phyloP scores from a whole-genome alignment of 2,329 filamentous ascomycete species.

The Xenoacremonium recifei region DNA sequence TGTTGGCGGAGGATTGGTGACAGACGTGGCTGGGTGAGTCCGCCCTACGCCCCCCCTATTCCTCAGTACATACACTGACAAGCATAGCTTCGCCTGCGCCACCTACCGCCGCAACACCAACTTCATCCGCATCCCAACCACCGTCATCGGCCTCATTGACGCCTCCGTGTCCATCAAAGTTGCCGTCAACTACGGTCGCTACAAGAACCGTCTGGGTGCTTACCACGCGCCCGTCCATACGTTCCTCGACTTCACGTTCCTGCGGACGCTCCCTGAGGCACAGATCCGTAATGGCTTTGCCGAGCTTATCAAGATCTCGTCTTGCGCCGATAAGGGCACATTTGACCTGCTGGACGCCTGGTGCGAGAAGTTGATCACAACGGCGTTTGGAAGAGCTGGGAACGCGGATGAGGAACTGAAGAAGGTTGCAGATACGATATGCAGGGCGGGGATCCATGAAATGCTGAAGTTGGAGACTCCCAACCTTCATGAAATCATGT shows the following conservation, averaged over 20 bases:
- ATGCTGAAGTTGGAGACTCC: slow-evolving; percentile 74
- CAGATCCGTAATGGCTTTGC: slow-evolving; percentile 74
- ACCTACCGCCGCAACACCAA: slow-evolving; percentile 71
- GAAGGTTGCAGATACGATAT: slow-evolving; percentile 64
- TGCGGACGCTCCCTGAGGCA: slow-evolving; percentile 64
- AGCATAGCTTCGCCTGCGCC: slow-evolving; percentile 64
- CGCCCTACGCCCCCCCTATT: slow-evolving; percentile 8
- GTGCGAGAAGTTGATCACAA: slow-evolving; percentile 65
- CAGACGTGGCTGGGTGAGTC: slow-evolving; percentile 69
- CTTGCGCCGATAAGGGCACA: slow-evolving; percentile 63
- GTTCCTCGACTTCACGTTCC: slow-evolving; percentile 71
- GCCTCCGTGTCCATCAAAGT: slow-evolving; percentile 76
- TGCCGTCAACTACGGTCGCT: slow-evolving; percentile 74
- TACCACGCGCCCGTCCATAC: slow-evolving; percentile 72
- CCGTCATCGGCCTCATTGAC: slow-evolving; percentile 73
- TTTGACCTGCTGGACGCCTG: slow-evolving; percentile 68
- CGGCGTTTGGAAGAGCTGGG: slow-evolving; percentile 62
- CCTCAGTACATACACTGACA: neutral
- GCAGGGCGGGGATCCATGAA: slow-evolving; percentile 66
- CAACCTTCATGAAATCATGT: slow-evolving; percentile 70
- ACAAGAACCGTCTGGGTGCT: slow-evolving; percentile 72
- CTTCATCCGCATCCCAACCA: slow-evolving; percentile 72
- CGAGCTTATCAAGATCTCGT: slow-evolving; percentile 74
- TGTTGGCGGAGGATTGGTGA: slow-evolving; percentile 68
- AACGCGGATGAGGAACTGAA: slow-evolving; percentile 54